Base-by-base conservation (phyloP, 495 filamentous ascomycete species). In the Tuber umbilicatum region DNA sequence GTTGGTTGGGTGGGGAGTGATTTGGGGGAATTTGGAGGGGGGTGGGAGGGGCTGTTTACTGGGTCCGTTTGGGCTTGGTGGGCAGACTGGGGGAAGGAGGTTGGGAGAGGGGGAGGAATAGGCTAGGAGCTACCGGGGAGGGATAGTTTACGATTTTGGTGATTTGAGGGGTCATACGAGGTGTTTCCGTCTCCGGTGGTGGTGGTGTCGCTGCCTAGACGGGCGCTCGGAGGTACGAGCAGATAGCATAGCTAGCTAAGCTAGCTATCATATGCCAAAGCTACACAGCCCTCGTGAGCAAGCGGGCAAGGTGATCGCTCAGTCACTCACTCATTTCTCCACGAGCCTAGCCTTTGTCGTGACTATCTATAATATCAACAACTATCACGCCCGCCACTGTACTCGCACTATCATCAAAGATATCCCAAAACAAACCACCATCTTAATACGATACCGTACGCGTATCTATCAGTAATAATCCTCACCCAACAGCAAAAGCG, bases 351-450 rank as follows among this genome's bases (percentile, higher is more conserved):
- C 27, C 55, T 64, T 64, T 12, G 27, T 31, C 47, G 4, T n/a
- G 9, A 55, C 47, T 55, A 55, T 64, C 55, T 31, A 64, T 14
- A 64, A 31, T 17, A 64, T 55, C 47, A 55, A n/a, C 7, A 4
- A 21, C 43, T 21, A 45, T 10, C 47, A 55, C 47, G 12, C 23
- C n/a, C 31, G 2, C 55, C 27, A 31, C 47, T n/a, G 9, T 12
- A 27, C n/a, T 64, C 55, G n/a, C 55, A 27, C 55, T 31, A 64
- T 64, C 55, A 27, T 64, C 55, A 64, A 64, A 64, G n/a, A 64
- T 64, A 64, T 64, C 55, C 55, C 55, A 31, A 64, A 64, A 31
- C 31, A 27, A 27, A 64, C 55, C n/a, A 31, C n/a, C 55, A 14
- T 14, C n/a, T 31, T 64, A 64, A 27, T 64, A 12, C 27, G n/a